Evolutionary conservation across 202 grass and related monocot species (phyloP).

Genomic region (Schoenoplectus triqueter): DNA sequence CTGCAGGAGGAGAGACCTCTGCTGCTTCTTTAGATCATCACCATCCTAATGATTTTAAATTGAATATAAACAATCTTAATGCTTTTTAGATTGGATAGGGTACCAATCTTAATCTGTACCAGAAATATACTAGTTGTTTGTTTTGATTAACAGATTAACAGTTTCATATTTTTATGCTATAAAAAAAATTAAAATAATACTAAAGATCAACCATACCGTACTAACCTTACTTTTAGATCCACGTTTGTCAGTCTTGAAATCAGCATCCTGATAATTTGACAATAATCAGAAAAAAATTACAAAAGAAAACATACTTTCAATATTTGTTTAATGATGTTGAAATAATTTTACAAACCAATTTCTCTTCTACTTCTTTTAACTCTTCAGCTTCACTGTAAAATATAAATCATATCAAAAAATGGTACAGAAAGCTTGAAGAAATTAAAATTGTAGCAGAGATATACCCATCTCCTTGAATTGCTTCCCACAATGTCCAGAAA

Average conservation of each 20-base stretch:
- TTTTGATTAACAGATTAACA: background rate
- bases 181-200: constrained; percentile 18
- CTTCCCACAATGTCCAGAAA: constrained; percentile 96
- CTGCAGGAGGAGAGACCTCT: constrained; percentile 76
- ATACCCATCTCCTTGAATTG: constrained; percentile 86
- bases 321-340: constrained; percentile 31
- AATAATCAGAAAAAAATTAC: constrained; percentile 42
- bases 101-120: background rate
- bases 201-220: constrained; percentile 9
- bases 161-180: constrained; percentile 1
- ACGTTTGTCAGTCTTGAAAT: constrained; percentile 70
- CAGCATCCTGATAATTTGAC: constrained; percentile 64
- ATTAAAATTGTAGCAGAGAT: constrained; percentile 27
- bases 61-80: constrained; percentile 17
- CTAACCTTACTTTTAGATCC: constrained; percentile 77
- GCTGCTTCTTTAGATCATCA: constrained; percentile 81
- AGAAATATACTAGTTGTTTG: background rate
- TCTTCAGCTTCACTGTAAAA: constrained; percentile 74
- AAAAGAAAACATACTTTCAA: constrained; percentile 10
- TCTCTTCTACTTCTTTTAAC: constrained; percentile 85
- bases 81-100: background rate
- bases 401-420: constrained; percentile 15
- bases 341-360: constrained; percentile 63
- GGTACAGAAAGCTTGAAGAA: constrained; percentile 34
- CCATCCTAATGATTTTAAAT: constrained; percentile 53